Conservation (phyloP, 179 eudicot species). For the Silene coronaria region DNA sequence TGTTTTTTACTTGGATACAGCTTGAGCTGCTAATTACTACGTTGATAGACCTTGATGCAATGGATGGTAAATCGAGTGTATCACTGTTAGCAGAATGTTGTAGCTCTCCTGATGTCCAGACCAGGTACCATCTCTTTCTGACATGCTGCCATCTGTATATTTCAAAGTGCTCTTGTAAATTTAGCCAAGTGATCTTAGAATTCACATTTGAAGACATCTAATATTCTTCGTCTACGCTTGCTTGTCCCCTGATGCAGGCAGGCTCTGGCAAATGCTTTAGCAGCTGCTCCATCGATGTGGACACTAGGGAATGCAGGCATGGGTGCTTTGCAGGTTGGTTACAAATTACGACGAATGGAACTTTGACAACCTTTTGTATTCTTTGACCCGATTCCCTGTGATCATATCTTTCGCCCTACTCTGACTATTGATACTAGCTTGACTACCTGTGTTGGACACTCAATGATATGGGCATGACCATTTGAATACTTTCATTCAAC, state of each 20-base stretch:
- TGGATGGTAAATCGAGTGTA: constrained; percentile 94
- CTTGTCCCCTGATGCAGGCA: constrained; percentile 36
- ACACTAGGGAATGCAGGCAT: constrained; percentile 99
- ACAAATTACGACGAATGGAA: neutral
- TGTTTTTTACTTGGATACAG: constrained; percentile 41
- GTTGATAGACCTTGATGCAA: constrained; percentile 93
- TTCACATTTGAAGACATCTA: neutral
- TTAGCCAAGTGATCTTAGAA: neutral
- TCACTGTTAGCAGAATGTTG: constrained; percentile 88
- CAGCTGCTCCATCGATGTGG: constrained; percentile 97
- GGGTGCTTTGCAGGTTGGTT: constrained; percentile 93
- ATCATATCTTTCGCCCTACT: neutral
- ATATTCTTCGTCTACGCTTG: neutral
- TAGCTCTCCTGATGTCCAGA: constrained; percentile 83
- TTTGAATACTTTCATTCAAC: no score
- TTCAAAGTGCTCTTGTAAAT: neutral
- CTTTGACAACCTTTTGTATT: neutral
- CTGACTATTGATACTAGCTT: neutral
- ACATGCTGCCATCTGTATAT: neutral
- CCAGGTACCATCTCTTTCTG: constrained; percentile 43
- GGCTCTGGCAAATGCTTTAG: constrained; percentile 91
- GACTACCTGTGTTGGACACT: neutral
- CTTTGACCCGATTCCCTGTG: neutral
- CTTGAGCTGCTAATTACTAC: constrained; percentile 83
- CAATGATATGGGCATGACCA: neutral